Percentiles rank a stretch among this genome's conserved stretches.
These are phyloP conservation scores for Boletus pseudopeckii DNA, from an alignment of 768 basidiomycete genomes.

Conservation along the genomic window DNA sequence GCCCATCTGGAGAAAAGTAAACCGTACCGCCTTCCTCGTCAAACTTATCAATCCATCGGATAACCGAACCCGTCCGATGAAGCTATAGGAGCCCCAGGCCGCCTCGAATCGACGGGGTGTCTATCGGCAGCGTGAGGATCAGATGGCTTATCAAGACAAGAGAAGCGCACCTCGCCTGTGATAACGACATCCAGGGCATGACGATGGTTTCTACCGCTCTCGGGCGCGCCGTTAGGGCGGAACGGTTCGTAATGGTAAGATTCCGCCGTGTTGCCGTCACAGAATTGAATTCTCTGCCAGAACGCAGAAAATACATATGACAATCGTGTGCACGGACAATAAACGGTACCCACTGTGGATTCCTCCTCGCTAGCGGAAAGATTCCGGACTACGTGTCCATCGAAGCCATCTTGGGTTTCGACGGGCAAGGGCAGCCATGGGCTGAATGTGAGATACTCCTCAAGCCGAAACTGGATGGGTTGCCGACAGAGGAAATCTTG, in stretches of 20 bases:
- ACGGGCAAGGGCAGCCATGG: slow-evolving; percentile 36
- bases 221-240: slow-evolving; percentile 27
- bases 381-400: slow-evolving; percentile 23
- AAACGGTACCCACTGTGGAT: slow-evolving; percentile 23
- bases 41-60: slow-evolving; percentile 59
- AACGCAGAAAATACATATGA: slow-evolving; percentile 14
- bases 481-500: slow-evolving; percentile 42
- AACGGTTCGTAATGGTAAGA: slow-evolving; percentile 31
- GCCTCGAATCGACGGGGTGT: slow-evolving; percentile 51
- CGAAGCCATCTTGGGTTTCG: slow-evolving; percentile 17
- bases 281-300: slow-evolving; percentile 24
- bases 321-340: slow-evolving; percentile 13
- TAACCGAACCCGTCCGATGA: slow-evolving; percentile 52
- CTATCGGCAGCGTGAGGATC: slow-evolving; percentile 35
- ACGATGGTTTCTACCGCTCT: slow-evolving; percentile 26
- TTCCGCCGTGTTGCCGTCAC: slow-evolving; percentile 25
- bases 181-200: slow-evolving; percentile 37
- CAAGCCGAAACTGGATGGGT: slow-evolving; percentile 49
- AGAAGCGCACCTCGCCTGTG: slow-evolving; percentile 30
- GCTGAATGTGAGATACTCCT: slow-evolving; percentile 42
- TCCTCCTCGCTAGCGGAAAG: slow-evolving; percentile 20
- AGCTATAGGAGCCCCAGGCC: slow-evolving; percentile 66
- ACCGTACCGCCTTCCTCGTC: slow-evolving; percentile 57
- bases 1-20: slow-evolving; percentile 4
- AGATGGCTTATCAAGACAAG: slow-evolving; percentile 19